Conservation (phyloP, 495 filamentous ascomycete species). For the Bacidia rubella region DNA sequence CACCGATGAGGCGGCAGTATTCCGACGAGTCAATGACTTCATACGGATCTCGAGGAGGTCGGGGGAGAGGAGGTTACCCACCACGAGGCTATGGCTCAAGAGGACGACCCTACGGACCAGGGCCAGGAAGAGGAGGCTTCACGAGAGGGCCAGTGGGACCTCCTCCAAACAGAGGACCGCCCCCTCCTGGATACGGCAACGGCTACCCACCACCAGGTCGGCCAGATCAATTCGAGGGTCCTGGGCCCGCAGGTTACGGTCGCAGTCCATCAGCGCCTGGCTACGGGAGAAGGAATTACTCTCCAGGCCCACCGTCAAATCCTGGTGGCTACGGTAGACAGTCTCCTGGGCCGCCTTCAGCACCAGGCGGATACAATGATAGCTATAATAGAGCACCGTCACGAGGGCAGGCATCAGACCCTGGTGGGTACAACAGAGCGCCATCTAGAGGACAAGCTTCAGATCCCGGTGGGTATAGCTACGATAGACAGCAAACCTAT, state of each 20-base stretch:
- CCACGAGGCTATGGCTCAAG: constrained; percentile 47
- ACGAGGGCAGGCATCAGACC: constrained; percentile 13
- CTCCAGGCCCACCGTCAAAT: constrained; percentile 26
- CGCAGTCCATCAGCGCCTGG: constrained; percentile 19
- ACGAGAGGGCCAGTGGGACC: constrained; percentile 21
- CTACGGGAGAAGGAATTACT: constrained; percentile 20
- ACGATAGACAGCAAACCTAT: constrained; percentile 20
- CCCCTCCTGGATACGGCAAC: constrained; percentile 36
- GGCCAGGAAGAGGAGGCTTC: constrained; percentile 20
- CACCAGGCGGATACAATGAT: constrained; percentile 9
- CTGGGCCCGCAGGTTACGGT: constrained; percentile 14
- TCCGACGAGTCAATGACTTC: constrained; percentile 47
- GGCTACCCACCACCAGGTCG: constrained; percentile 20
- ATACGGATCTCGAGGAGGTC: constrained; percentile 37
- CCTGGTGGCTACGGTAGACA: constrained; percentile 27
- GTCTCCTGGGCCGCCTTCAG: constrained; percentile 28
- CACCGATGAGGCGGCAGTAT: constrained; percentile 40
- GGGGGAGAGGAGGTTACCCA: constrained; percentile 38
- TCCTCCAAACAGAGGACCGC: constrained; percentile 26
- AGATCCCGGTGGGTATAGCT: constrained; percentile 24
- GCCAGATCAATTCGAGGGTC: constrained; percentile 17
- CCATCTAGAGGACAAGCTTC: constrained; percentile 14
- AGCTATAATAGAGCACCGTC: constrained; percentile 7
- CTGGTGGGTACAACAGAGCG: constrained; percentile 24
- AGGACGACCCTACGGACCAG: constrained; percentile 31